Conservation (phyloP, 2,329 filamentous ascomycete species). For the Monosporascus sp. region DNA sequence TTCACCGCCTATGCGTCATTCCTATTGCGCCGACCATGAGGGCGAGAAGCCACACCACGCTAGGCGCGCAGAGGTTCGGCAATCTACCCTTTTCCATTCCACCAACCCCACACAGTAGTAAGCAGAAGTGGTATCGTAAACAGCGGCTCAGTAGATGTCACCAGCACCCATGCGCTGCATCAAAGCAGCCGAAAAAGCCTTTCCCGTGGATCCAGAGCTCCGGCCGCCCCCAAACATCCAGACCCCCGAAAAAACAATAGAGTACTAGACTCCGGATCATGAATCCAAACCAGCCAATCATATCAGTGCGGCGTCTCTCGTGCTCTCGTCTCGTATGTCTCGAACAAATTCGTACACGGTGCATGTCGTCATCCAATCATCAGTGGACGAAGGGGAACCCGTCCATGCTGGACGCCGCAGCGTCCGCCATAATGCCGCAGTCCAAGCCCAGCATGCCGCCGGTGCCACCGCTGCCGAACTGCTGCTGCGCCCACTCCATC, state of each 20-base stretch:
- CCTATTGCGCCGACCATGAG: background rate
- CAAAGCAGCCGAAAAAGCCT: background rate
- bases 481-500: conserved; percentile 28
- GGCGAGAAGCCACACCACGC: background rate
- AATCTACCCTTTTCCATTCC: background rate
- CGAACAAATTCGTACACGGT: background rate
- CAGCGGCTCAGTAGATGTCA: background rate
- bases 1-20: too few species aligned
- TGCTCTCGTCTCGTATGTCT: background rate
- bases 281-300: conserved; percentile 7
- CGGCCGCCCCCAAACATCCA: background rate
- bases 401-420: conserved; percentile 31
- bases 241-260: background rate
- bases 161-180: background rate
- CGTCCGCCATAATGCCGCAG: conserved; percentile 32
- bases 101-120: background rate
- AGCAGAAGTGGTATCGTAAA: background rate
- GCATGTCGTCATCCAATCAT: conserved; percentile 7
- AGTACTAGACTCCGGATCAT: conserved; percentile 1
- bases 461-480: conserved; percentile 17
- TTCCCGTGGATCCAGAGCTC: background rate
- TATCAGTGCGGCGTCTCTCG: background rate
- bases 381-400: conserved; percentile 39
- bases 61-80: background rate
- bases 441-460: conserved; percentile 30